Evolutionary conservation across 345 rosid genomes (phyloP), one percentile per base, ranked within the genome.

Genomic region (Sisymbrium altissimum): DNA sequence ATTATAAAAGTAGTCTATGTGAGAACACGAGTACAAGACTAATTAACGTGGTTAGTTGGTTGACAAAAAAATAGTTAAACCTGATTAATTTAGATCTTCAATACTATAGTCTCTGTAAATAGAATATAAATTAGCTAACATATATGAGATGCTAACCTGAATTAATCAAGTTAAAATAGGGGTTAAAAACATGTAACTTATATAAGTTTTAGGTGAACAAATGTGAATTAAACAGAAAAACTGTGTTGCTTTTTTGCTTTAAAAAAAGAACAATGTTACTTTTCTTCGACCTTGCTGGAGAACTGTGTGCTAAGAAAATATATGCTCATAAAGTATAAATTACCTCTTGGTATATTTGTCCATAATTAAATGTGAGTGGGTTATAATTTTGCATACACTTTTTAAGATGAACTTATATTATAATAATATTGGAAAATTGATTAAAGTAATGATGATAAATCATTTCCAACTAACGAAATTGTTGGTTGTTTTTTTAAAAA

Each of bases 21-120:
- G 56, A 3, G 25, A 57, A 70, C 65, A 45, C 61, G 45, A 57
- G n/a, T n/a, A n/a, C n/a, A n/a, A n/a, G n/a, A n/a, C n/a, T n/a
- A n/a, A n/a, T 36, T 59, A 46, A 59, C 35, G 73, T 33, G 45
- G 32, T 32, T 14, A 18, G 18, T 18, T 56, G 44, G 40, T 52
- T 52, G 60, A 10, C 25, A 5, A n/a, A 8, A 49, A 14, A 36
- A n/a, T n/a, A n/a, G 9, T n/a, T 46, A 64, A n/a, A 58, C 27
- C 29, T 64, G 54, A 44, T 15, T 39, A 40, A 40, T 40, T 10
- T 10, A 35, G 9, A 52, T 25, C 33, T 25, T 52, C 17, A 52
- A 10, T 21, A 49, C 3, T 49, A 7, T 35, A 11, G 43, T 39
- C 43, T 10, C 43, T 11, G 43, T 39, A 14, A 11, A 39, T 39